A percentile compares a stretch with the other conserved stretches of the same genome.
Evolutionary conservation across 495 filamentous ascomycete species (phyloP).

Genomic region (Penicillium tannophilum): DNA sequence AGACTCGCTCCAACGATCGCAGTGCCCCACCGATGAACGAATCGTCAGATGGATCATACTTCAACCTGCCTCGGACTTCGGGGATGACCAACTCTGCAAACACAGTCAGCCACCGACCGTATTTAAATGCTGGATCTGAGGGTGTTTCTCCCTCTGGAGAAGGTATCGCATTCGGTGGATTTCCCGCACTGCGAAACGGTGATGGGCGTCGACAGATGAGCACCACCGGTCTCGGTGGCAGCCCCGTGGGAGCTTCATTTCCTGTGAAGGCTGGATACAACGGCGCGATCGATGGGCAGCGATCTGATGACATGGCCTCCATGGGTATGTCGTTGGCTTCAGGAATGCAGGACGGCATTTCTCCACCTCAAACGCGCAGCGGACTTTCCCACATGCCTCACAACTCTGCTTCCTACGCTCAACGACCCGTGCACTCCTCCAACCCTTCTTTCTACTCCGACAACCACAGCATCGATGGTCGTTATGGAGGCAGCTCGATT

Average conservation of each 20-base stretch:
- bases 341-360: slow-evolving; percentile 32
- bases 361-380: slow-evolving; percentile 32
- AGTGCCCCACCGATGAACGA: slow-evolving; percentile 43
- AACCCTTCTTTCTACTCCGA: slow-evolving; percentile 48
- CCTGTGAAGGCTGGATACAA: slow-evolving; percentile 34
- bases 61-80: slow-evolving; percentile 37
- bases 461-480: slow-evolving; percentile 36
- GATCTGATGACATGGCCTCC: slow-evolving; percentile 33
- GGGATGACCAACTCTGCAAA: slow-evolving; percentile 28
- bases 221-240: slow-evolving; percentile 34
- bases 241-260: slow-evolving; percentile 34
- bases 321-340: slow-evolving; percentile 36
- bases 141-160: slow-evolving; percentile 41
- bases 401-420: slow-evolving; percentile 42
- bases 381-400: slow-evolving; percentile 40
- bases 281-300: slow-evolving; percentile 31
- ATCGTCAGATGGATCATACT: slow-evolving; percentile 44
- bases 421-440: slow-evolving; percentile 36
- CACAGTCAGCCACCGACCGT: slow-evolving; percentile 33
- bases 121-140: slow-evolving; percentile 36
- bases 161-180: slow-evolving; percentile 33
- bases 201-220: slow-evolving; percentile 37
- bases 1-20: slow-evolving; percentile 47
- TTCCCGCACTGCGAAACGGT: slow-evolving; percentile 32
- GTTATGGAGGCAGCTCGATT: slow-evolving; percentile 33